Evolutionary conservation across 192 early-diverging fungal species (phyloP).

Genomic region (Chytriomyces confervae): DNA sequence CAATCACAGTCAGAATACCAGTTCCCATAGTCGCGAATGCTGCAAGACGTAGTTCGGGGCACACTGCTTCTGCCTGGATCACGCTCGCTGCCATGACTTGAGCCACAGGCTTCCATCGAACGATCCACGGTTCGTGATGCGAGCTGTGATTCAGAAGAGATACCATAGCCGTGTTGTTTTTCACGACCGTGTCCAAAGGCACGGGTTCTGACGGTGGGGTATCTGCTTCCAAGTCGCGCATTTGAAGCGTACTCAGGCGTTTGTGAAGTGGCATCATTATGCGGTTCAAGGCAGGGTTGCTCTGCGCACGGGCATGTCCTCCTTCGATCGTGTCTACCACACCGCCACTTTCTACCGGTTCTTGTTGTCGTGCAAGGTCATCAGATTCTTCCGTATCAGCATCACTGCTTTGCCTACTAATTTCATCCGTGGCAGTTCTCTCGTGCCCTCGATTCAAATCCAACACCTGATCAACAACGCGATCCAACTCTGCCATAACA

Average conservation of each 20-base stretch:
- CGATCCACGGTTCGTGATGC: neutral
- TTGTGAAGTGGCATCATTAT: neutral
- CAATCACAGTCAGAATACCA: slow-evolving; percentile 15
- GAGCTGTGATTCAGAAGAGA: neutral
- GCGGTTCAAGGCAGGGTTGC: neutral
- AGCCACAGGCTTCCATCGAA: slow-evolving; percentile 5
- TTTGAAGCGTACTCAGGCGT: slow-evolving; percentile 21
- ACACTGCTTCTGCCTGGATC: slow-evolving; percentile 2
- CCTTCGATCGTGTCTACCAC: neutral
- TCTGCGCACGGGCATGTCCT: neutral
- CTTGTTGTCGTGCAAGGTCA: neutral
- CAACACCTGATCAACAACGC: slow-evolving; percentile 28
- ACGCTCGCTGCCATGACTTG: slow-evolving; percentile 31
- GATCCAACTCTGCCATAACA: slow-evolving; percentile 34
- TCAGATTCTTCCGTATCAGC: neutral
- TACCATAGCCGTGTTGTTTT: slow-evolving; percentile 21
- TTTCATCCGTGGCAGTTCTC: neutral
- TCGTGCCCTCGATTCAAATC: neutral
- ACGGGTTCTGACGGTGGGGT: neutral
- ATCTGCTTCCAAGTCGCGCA: slow-evolving; percentile 28
- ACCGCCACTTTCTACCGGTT: too few relatives aligned
- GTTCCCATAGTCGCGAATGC: slow-evolving; percentile 19
- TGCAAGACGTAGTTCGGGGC: neutral
- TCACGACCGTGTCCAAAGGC: slow-evolving; percentile 1
- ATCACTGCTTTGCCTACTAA: neutral